Conservation (phyloP, 495 filamentous ascomycete species). For the Aspergillus olivimuriae region DNA sequence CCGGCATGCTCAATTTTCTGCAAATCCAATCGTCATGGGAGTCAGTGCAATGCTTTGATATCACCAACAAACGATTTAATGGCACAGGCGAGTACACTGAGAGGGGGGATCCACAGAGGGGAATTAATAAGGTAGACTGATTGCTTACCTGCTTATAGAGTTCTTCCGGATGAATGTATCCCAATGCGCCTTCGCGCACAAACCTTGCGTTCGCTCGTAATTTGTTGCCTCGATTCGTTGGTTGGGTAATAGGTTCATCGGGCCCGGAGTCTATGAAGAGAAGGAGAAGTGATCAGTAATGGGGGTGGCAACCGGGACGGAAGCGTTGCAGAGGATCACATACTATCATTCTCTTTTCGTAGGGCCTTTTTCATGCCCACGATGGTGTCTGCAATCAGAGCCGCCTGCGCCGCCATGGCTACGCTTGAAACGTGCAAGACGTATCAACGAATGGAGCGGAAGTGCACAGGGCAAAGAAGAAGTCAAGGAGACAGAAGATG, state of each 20-base stretch:
- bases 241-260: conserved; percentile 72
- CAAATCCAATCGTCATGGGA: not conserved
- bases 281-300: conserved; percentile 7
- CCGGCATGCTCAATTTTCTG: conserved; percentile 82
- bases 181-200: conserved; percentile 69
- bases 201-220: conserved; percentile 76
- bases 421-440: conserved; percentile 8
- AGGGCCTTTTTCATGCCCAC: conserved; percentile 69
- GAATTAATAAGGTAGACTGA: too few species aligned
- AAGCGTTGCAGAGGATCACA: conserved; percentile 9
- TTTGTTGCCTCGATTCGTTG: conserved; percentile 88
- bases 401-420: conserved; percentile 66
- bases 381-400: conserved; percentile 66
- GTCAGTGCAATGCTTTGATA: not conserved
- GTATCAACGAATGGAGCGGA: not conserved
- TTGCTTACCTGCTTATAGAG: conserved; percentile 83
- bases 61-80: not conserved
- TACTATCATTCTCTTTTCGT: conserved; percentile 55
- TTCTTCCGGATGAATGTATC: conserved; percentile 60
- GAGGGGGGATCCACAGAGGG: conserved; percentile 4
- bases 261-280: conserved; percentile 65
- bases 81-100: not conserved
- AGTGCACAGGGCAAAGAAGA: not conserved
- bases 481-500: not conserved
- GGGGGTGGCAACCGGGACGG: conserved; percentile 8